phyloP scores from a whole-genome alignment of 176 grass and related monocot species.

The Coix lacrymajobi region DNA sequence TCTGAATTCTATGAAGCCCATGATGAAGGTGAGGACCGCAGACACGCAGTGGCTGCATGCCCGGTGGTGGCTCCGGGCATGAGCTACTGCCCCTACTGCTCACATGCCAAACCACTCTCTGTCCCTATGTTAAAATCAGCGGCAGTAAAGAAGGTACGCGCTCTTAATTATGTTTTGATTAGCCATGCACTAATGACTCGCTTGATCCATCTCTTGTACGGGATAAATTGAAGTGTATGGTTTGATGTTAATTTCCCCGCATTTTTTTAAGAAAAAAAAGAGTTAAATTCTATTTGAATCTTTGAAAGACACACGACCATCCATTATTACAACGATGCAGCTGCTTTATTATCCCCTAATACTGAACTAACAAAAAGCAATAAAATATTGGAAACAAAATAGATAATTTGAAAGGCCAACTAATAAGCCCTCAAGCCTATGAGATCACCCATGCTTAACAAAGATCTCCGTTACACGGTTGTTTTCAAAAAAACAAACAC shows the following conservation, averaged over 20 bases:
- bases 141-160: not conserved
- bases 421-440: too few relatives aligned
- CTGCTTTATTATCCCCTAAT: not conserved
- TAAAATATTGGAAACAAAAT: not conserved
- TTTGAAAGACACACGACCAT: not conserved
- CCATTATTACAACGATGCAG: not conserved
- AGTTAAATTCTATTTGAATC: not conserved
- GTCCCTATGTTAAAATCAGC: not conserved
- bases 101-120: not conserved
- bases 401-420: not conserved
- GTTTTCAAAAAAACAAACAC: not conserved
- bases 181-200: not conserved
- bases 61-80: too few relatives aligned
- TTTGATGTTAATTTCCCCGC: too few relatives aligned
- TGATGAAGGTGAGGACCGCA: not conserved
- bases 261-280: too few relatives aligned
- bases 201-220: too few relatives aligned
- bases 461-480: not conserved
- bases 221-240: too few relatives aligned
- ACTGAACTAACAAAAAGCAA: not conserved
- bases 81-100: too few relatives aligned
- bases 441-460: not conserved
- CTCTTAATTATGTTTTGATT: not conserved
- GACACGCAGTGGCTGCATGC: too few relatives aligned
- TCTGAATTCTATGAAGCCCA: too few relatives aligned